Percentiles rank a stretch among this genome's conserved stretches.
Evolutionary conservation across 139 green algal species (phyloP).

Genomic region (Coelastrella sp.): DNA sequence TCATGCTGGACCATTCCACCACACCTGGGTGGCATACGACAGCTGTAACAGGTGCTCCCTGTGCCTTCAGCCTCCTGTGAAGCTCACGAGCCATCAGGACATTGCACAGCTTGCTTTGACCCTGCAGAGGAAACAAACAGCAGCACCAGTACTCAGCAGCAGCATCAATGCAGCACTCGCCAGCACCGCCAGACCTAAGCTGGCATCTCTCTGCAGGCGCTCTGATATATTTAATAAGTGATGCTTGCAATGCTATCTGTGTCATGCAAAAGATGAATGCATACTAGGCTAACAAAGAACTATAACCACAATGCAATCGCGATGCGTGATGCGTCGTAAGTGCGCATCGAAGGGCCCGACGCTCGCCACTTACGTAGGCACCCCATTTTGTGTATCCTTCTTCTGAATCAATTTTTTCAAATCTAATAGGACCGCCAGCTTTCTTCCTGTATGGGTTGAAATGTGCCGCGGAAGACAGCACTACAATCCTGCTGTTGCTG

Average conservation of each 20-base stretch:
- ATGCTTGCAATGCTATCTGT: too few relatives aligned
- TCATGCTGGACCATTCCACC: background rate
- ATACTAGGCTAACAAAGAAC: too few relatives aligned
- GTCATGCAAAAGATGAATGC: too few relatives aligned
- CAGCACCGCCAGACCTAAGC: too few relatives aligned
- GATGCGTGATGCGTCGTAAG: too few relatives aligned
- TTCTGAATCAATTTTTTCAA: constrained; percentile 24
- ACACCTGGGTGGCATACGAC: constrained; percentile 52
- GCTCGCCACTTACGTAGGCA: constrained; percentile 28
- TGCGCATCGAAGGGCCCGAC: too few relatives aligned
- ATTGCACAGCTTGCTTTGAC: constrained; percentile 74
- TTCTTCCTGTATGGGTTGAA: constrained; percentile 40
- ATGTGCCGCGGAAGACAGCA: constrained; percentile 39
- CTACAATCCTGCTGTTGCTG: constrained; percentile 30
- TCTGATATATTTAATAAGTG: too few relatives aligned
- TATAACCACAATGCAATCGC: too few relatives aligned
- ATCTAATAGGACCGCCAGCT: constrained; percentile 10
- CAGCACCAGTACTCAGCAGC: background rate
- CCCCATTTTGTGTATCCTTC: constrained; percentile 28
- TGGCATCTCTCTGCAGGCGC: too few relatives aligned
- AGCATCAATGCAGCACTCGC: too few relatives aligned
- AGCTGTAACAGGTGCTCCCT: background rate
- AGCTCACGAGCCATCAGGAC: constrained; percentile 67
- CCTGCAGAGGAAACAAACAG: constrained; percentile 7
- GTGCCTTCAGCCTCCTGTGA: constrained; percentile 42